These are phyloP conservation scores for Mallotus repandus DNA, from an alignment of 441 rosid species.

Conservation along the genomic window DNA sequence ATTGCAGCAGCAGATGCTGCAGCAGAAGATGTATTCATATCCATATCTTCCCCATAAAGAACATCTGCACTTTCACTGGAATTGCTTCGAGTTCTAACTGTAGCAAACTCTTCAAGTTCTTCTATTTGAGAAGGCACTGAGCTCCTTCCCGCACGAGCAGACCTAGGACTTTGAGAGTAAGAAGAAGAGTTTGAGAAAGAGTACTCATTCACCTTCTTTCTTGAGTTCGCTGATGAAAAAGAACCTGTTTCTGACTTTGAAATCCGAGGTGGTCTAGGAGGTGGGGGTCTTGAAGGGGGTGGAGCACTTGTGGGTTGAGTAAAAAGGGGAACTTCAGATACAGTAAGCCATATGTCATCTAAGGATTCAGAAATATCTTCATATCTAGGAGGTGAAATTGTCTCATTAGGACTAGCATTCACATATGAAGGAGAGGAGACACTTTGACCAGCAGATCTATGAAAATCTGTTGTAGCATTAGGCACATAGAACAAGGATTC, in stretches of 20 bases:
- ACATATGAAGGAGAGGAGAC: conserved; percentile 42
- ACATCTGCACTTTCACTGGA: conserved; percentile 43
- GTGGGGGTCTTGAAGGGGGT: conserved; percentile 95
- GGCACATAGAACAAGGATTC: conserved; percentile 49
- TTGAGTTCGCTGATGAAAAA: conserved; percentile 37
- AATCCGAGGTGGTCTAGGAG: conserved; percentile 72
- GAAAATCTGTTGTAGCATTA: conserved; percentile 36
- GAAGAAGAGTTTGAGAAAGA: conserved; percentile 47
- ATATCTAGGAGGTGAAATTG: conserved; percentile 43
- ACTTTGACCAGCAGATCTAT: conserved; percentile 38
- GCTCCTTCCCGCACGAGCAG: conserved; percentile 39
- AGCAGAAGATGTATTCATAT: conserved; percentile 52
- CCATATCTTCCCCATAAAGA: conserved; percentile 53
- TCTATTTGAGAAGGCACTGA: conserved; percentile 54
- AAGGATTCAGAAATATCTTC: conserved; percentile 52
- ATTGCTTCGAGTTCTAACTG: conserved; percentile 43
- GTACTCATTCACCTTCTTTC: conserved; percentile 50
- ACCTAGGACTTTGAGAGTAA: conserved; percentile 41
- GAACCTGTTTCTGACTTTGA: conserved; percentile 40
- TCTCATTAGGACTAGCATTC: conserved; percentile 37
- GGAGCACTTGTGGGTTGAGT: conserved; percentile 81
- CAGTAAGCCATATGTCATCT: conserved; percentile 86
- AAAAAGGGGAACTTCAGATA: conserved; percentile 85
- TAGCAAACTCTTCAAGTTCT: conserved; percentile 65
- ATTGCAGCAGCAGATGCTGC: conserved; percentile 84